Base-by-base conservation (phyloP, 2,329 filamentous ascomycete species). In the Fusarium oligoseptatum region DNA sequence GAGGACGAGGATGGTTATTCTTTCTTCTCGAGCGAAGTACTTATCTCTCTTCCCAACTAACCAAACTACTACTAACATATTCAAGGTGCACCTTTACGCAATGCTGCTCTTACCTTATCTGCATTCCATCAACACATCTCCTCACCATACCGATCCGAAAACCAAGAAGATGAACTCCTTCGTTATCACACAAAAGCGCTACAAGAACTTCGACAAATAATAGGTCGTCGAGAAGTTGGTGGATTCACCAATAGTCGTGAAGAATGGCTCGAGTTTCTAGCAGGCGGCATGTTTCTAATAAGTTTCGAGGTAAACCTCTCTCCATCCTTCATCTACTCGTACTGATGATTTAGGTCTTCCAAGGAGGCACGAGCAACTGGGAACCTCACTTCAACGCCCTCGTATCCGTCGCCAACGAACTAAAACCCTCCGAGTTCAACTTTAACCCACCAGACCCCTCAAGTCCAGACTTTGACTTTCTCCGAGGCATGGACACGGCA, bases 1-100 rank as follows among this genome's bases (percentile, higher is more conserved):
- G 76, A n/a, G 78, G 78, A 0, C 64, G 79, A 45, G 79, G 76
- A 0, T 80, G 78, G 79, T 65, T 80, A 2, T 78, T 79, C 39
- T 80, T 76, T 58, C 70, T 80, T 1, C 6, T 68, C 0, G 61
- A 66, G 1, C 4, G 63, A 39, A 68, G 66, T 68, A 17, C 11
- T 2, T 3, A 14, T 17, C 14, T 2, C 36, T 4, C 29, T 15
- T 27, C 17, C 14, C 17, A 48, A 48, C 43, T 8, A 39, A 6
- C 5, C 43, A 14, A 6, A 64, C 17, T 27, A 75, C 9, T 20
- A 52, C 48, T 52, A 32, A 55, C n/a, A n/a, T n/a, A n/a, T n/a
- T n/a, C n/a, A 60, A 55, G 72, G 70, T 6, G 74, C 77, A 1
- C 76, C 79, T 1, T 50, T 80, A 10, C 76, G 73, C 12, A 73